Base-by-base conservation (phyloP, 225 moss, liverwort and hornwort genomes). In the Pleurozium schreberi region DNA sequence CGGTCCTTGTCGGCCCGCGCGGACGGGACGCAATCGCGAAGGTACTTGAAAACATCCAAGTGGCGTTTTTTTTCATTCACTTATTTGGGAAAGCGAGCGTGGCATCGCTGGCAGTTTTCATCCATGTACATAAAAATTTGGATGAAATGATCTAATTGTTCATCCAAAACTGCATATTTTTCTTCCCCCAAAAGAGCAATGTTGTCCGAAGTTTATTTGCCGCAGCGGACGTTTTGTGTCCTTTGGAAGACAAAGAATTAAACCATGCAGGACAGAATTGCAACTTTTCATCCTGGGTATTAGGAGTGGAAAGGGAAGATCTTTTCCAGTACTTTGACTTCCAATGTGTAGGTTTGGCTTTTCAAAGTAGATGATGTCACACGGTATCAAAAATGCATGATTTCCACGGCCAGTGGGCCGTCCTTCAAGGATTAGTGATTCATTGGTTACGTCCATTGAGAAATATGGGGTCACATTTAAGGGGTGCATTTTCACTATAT, bases 401-500 rank as follows among this genome's bases (percentile, higher is more conserved):
- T n/a, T n/a, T n/a, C n/a, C n/a, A n/a, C n/a, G n/a, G n/a, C n/a
- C n/a, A n/a, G n/a, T n/a, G n/a, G n/a, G n/a, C n/a, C n/a, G n/a
- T n/a, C n/a, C n/a, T n/a, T n/a, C n/a, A n/a, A n/a, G n/a, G n/a
- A n/a, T n/a, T n/a, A n/a, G n/a, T n/a, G 4, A 74, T 74, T 74
- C 11, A 11, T 74, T 0, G 0, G 31, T 47, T 47, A 3, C 4
- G 2, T 21, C 52, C 21, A 50, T 34, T 33, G 3, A 33, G 5
- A 50, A 33, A 50, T 18, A 18, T 1, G 0, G 2, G 33, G 12
- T 49, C 7, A 47, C 5, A 11, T 74, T 11, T 19, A 19, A 33
- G 0, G 1, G 1, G 3, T 49, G 5, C 0, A 33, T 1, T 12
- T n/a, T 42, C 5, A 8, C 8, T 33, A 31, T 19, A 12, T 31